Conservation (phyloP, 495 filamentous ascomycete genomes). For the Penicillium parvum region DNA sequence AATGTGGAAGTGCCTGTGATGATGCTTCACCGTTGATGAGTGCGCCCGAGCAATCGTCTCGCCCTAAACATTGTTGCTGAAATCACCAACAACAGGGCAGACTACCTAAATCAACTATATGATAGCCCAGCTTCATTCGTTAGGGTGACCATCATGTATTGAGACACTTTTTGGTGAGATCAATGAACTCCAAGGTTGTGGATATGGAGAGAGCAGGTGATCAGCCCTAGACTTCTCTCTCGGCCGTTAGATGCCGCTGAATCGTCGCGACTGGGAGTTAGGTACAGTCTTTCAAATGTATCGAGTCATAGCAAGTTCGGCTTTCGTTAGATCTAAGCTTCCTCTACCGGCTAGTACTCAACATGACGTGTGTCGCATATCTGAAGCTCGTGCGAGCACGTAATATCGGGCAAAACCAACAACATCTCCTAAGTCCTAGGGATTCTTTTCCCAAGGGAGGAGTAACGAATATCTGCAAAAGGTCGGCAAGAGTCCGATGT, state of each 20-base stretch:
- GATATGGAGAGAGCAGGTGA: too few species aligned
- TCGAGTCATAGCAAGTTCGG: too few species aligned
- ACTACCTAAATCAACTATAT: too few species aligned
- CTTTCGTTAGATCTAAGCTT: background rate
- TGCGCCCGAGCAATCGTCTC: too few species aligned
- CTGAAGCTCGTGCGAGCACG: slow-evolving; percentile 35
- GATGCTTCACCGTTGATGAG: too few species aligned
- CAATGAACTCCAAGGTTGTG: too few species aligned
- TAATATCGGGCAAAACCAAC: slow-evolving; percentile 28
- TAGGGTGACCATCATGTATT: too few species aligned
- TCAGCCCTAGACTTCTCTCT: background rate
- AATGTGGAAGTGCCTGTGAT: too few species aligned
- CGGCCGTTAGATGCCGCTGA: background rate
- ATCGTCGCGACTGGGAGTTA: background rate
- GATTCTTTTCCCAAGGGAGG: background rate
- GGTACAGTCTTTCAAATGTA: background rate
- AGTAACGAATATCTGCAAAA: background rate
- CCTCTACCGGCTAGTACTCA: background rate
- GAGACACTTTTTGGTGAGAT: too few species aligned
- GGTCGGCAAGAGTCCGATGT: slow-evolving; percentile 8
- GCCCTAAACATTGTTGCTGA: too few species aligned
- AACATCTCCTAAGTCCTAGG: slow-evolving; percentile 18
- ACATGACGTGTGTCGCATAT: slow-evolving; percentile 2
- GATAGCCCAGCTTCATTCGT: too few species aligned
- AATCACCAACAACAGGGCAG: too few species aligned